These are phyloP conservation scores for Dioscorea zingiberensis DNA, from an alignment of 106 monocot genomes.

Conservation along the genomic window DNA sequence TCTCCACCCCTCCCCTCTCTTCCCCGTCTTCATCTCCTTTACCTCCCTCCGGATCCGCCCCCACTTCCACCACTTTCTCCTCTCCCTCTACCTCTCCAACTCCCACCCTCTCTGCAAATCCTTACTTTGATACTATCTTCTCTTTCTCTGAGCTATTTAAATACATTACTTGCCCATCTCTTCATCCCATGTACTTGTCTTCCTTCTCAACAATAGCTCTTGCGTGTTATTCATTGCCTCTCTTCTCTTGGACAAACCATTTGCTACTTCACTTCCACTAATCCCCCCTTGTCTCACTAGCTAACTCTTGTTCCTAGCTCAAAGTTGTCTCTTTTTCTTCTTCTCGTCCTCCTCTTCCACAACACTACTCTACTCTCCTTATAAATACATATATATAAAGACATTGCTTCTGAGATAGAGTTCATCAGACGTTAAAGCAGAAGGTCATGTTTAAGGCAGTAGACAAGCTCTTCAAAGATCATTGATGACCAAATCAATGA, in stretches of 20 bases:
- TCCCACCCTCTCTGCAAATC: too few relatives aligned
- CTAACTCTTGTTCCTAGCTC: too few relatives aligned
- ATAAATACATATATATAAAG: not conserved
- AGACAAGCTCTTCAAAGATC: slow-evolving; percentile 31
- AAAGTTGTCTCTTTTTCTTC: not conserved
- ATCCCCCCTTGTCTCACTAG: too few relatives aligned
- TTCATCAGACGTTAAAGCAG: too few relatives aligned
- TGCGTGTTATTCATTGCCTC: not conserved
- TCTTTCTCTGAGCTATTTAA: slow-evolving; percentile 9
- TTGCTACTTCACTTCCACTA: not conserved
- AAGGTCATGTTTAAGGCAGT: slow-evolving; percentile 31
- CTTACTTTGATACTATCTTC: not conserved
- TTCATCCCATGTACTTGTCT: too few relatives aligned
- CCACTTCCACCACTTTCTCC: too few relatives aligned
- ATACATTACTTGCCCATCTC: slow-evolving; percentile 10
- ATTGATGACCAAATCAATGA: slow-evolving; percentile 61
- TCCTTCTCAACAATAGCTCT: not conserved
- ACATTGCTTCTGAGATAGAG: too few relatives aligned
- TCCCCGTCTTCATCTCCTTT: too few relatives aligned
- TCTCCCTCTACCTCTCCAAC: too few relatives aligned
- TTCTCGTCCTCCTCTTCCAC: not conserved
- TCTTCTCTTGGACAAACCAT: too few relatives aligned
- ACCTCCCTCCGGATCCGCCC: too few relatives aligned
- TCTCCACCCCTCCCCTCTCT: too few relatives aligned
- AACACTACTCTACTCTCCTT: not conserved